Conservation (phyloP, 2,329 filamentous ascomycete genomes). For the Colletotrichum limetticola region DNA sequence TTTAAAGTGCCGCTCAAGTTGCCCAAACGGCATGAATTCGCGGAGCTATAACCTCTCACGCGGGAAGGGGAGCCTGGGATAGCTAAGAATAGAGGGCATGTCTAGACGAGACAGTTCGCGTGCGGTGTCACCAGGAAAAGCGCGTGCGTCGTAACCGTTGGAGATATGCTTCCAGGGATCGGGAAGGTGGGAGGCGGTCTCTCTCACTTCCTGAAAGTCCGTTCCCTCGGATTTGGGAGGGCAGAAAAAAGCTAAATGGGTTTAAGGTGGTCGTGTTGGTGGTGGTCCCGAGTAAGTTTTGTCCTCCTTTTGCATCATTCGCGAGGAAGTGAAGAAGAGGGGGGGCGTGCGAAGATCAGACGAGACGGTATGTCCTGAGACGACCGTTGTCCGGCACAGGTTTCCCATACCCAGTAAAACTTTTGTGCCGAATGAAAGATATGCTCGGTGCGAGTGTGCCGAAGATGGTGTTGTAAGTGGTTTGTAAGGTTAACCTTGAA, state of each 20-base stretch:
- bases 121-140: not conserved
- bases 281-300: not conserved
- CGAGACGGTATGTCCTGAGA: slow-evolving; percentile 15
- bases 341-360: slow-evolving; percentile 14
- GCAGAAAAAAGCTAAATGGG: slow-evolving; percentile 17
- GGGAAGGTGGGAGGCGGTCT: not conserved
- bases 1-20: slow-evolving; percentile 13
- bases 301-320: slow-evolving; percentile 15
- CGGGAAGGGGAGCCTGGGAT: not conserved
- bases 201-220: not conserved
- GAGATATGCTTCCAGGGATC: not conserved
- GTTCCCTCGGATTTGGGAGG: not conserved
- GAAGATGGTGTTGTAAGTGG: slow-evolving; percentile 8
- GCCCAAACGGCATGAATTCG: slow-evolving; percentile 25
- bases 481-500: slow-evolving; percentile 24
- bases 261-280: slow-evolving; percentile 12
- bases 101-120: slow-evolving; percentile 28
- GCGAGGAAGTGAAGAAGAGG: not conserved
- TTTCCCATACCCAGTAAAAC: not conserved
- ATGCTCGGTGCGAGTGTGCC: slow-evolving; percentile 16
- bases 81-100: slow-evolving; percentile 31
- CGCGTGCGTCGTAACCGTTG: not conserved
- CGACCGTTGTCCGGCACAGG: slow-evolving; percentile 29
- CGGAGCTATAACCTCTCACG: slow-evolving; percentile 1
- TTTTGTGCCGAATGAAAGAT: not conserved